Evolutionary conservation across 805 yeast genomes (phyloP), one percentile per base, ranked within the genome.

Genomic region (Candida adriatica): DNA sequence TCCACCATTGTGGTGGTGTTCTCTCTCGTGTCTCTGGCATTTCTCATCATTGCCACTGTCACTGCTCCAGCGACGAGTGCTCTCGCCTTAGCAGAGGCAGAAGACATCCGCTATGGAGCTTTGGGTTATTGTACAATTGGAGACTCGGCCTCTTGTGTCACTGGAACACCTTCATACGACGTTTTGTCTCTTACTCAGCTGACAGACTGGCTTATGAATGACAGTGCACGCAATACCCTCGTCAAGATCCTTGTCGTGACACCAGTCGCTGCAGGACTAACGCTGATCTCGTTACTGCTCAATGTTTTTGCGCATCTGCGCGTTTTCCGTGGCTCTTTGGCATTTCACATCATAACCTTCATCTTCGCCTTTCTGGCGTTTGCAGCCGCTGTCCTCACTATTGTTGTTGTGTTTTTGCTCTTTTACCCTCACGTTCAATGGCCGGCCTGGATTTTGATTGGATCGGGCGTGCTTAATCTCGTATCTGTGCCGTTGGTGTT

Each of bases 401-500:
- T 80, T 33, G 56, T 82, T 8, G 66, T 76, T 18, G 61, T 63
- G 0, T 64, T 80, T 23, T 46, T 83, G 30, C 58, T 74, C 11
- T 82, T 78, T 51, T 69, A 64, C 44, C 92, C 92, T 7, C 61
- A 76, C 39, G 64, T 79, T 13, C 56, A 65, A 6, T 82, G 88
- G 88, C 66, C 76, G n/a, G 66, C 78, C 7, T 82, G 90, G 88
- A 51, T 78, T 20, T 61, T 79, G 46, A 66, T 81, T 18, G 86
- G 80, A 2, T 69, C 84, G 4, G 79, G 83, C 9, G 79, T 65
- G 0, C 55, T 76, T 33, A 65, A 67, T 34, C 57, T 82, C 36
- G 33, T 75, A 2, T 56, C 75, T 2, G 38, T 78, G 2, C 70
- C 81, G 6, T 52, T 74, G 25, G 58, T 70, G 18, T 62, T 70